phyloP scores from a whole-genome alignment of 192 early-diverging fungal genomes.

The Diversispora eburnea region DNA sequence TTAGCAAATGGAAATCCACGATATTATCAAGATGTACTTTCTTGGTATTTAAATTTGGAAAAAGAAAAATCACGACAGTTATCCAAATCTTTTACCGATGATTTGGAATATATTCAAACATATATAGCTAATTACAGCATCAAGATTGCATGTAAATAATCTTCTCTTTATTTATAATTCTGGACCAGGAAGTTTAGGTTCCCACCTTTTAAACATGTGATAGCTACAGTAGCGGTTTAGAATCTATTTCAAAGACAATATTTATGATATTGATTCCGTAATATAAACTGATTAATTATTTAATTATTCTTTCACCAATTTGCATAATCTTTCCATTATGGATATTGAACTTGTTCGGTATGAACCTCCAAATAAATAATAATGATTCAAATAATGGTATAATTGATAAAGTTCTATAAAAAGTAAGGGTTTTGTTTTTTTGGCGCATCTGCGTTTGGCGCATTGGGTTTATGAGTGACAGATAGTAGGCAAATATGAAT shows the following conservation, averaged over 20 bases:
- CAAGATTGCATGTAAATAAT: no score
- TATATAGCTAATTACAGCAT: no score
- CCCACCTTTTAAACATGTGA: no score
- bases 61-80: neutral
- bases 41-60: neutral
- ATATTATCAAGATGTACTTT: neutral
- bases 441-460: no score
- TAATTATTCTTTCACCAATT: neutral
- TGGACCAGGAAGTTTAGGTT: no score
- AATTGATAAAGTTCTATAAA: constrained; percentile 30
- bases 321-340: constrained; percentile 25
- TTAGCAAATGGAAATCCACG: constrained; percentile 1
- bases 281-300: neutral
- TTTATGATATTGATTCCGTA: no score
- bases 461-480: no score
- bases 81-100: neutral
- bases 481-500: no score
- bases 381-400: constrained; percentile 36
- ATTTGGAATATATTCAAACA: neutral
- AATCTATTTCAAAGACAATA: no score
- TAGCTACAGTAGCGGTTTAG: no score
- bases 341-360: constrained; percentile 21
- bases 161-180: no score
- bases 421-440: neutral
- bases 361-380: constrained; percentile 31